Conservation (phyloP, 2,329 filamentous ascomycete genomes). For the Aspergillus sp. region DNA sequence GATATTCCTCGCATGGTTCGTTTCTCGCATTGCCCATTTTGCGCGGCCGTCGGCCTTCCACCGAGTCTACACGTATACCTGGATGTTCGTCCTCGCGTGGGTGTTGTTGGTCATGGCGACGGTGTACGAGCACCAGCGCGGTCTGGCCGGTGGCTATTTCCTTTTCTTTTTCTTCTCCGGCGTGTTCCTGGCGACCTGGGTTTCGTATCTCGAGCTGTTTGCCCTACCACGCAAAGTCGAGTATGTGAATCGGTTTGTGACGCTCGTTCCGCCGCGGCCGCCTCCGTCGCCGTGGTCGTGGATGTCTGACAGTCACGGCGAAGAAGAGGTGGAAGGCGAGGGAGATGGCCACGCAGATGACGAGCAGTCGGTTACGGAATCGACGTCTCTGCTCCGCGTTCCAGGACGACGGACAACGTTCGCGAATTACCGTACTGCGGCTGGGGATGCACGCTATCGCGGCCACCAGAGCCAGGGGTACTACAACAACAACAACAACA, state of each 20-base stretch:
- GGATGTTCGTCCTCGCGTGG: conserved; percentile 75
- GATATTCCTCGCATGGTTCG: conserved; percentile 72
- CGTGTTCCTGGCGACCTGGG: conserved; percentile 63
- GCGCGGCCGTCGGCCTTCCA: conserved; percentile 80
- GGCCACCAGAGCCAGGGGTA: neutral
- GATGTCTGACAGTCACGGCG: conserved; percentile 28
- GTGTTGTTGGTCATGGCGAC: conserved; percentile 61
- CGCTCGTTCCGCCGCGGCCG: conserved; percentile 23
- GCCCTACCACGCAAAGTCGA: conserved; percentile 62
- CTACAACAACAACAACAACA: too few relatives aligned
- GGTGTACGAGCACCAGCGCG: conserved; percentile 65
- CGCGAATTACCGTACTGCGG: conserved; percentile 40
- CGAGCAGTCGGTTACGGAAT: conserved; percentile 43
- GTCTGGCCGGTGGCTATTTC: conserved; percentile 69
- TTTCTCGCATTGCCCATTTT: conserved; percentile 68
- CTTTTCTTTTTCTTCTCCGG: conserved; percentile 71
- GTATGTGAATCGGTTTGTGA: conserved; percentile 52
- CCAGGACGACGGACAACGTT: conserved; percentile 45
- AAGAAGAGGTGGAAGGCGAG: conserved; percentile 18
- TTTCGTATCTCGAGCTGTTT: conserved; percentile 74
- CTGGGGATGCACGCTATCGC: neutral
- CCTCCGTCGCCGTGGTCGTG: conserved; percentile 14
- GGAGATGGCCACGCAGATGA: conserved; percentile 27
- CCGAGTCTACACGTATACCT: conserved; percentile 69
- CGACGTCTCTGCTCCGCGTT: conserved; percentile 48